Percentiles rank a stretch among this genome's conserved stretches.
These are phyloP conservation scores for Botrytis porri DNA, from an alignment of 2,329 filamentous ascomycete species.

Conservation along the genomic window DNA sequence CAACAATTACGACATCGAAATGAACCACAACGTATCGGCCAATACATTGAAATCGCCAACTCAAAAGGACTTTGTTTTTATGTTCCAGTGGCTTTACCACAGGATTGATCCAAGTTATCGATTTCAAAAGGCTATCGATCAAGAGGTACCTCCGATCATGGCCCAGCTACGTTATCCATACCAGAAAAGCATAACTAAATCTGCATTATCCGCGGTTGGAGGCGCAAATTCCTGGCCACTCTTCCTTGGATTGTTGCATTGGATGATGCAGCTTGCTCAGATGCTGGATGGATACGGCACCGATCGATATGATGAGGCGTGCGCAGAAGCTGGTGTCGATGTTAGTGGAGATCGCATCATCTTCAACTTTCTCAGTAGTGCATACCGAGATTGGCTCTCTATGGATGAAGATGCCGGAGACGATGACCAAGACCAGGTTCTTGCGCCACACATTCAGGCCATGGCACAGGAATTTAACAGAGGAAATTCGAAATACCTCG, in stretches of 20 bases:
- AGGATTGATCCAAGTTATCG: slow-evolving; percentile 91
- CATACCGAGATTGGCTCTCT: slow-evolving; percentile 90
- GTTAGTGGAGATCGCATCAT: slow-evolving; percentile 89
- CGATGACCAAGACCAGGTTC: slow-evolving; percentile 73
- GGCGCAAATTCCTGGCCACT: slow-evolving; percentile 91
- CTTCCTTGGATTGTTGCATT: slow-evolving; percentile 89
- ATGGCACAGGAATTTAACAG: slow-evolving; percentile 88
- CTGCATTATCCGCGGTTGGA: slow-evolving; percentile 89
- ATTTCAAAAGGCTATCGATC: slow-evolving; percentile 92
- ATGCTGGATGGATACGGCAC: slow-evolving; percentile 83
- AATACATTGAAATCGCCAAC: slow-evolving; percentile 93
- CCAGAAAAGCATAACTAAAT: slow-evolving; percentile 93
- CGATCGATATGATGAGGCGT: slow-evolving; percentile 86
- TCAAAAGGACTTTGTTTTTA: slow-evolving; percentile 95
- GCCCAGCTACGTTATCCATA: slow-evolving; percentile 95
- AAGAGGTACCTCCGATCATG: slow-evolving; percentile 87
- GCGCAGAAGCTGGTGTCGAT: slow-evolving; percentile 82
- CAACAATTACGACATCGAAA: slow-evolving; percentile 96
- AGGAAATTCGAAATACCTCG: slow-evolving; percentile 78
- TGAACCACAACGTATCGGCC: slow-evolving; percentile 88
- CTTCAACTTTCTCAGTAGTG: slow-evolving; percentile 84
- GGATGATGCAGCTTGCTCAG: slow-evolving; percentile 97
- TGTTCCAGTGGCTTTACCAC: slow-evolving; percentile 98
- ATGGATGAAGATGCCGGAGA: slow-evolving; percentile 87
- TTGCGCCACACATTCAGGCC: slow-evolving; percentile 78